Evolutionary conservation across 192 early-diverging fungal genomes (phyloP).

Genomic region (Allomyces arbusculus): DNA sequence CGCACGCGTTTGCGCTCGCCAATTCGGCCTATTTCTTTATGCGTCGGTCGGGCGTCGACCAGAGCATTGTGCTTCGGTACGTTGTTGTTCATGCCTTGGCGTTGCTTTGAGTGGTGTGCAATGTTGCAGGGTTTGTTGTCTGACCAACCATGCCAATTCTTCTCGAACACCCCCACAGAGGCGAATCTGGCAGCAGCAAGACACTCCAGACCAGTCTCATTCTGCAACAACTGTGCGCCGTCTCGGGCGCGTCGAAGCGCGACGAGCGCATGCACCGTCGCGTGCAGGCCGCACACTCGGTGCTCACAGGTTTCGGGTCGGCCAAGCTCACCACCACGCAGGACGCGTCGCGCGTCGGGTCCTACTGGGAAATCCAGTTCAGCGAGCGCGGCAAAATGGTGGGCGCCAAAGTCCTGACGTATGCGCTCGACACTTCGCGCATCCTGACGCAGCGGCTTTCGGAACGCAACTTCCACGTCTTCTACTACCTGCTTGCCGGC

Average conservation of each 20-base stretch:
- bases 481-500: constrained; percentile 67
- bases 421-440: constrained; percentile 36
- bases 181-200: constrained; percentile 74
- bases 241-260: constrained; percentile 53
- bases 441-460: constrained; percentile 34
- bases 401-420: constrained; percentile 59
- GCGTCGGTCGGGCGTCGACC: constrained; percentile 42
- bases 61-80: constrained; percentile 40
- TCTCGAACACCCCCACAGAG: constrained; percentile 23
- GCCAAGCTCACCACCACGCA: constrained; percentile 38
- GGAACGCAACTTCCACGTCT: constrained; percentile 47
- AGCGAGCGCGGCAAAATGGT: constrained; percentile 59
- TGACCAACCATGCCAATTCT: constrained; percentile 4
- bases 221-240: constrained; percentile 45
- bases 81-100: background rate
- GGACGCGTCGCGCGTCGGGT: constrained; percentile 50
- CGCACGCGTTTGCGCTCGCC: constrained; percentile 48
- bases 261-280: constrained; percentile 52
- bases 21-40: constrained; percentile 48
- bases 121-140: background rate
- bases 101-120: background rate
- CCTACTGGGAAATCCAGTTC: constrained; percentile 83
- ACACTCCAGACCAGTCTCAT: constrained; percentile 49
- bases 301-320: constrained; percentile 64
- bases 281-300: constrained; percentile 39